phyloP scores from a whole-genome alignment of 495 filamentous ascomycete species.

The Penicillium dipodomyicola region DNA sequence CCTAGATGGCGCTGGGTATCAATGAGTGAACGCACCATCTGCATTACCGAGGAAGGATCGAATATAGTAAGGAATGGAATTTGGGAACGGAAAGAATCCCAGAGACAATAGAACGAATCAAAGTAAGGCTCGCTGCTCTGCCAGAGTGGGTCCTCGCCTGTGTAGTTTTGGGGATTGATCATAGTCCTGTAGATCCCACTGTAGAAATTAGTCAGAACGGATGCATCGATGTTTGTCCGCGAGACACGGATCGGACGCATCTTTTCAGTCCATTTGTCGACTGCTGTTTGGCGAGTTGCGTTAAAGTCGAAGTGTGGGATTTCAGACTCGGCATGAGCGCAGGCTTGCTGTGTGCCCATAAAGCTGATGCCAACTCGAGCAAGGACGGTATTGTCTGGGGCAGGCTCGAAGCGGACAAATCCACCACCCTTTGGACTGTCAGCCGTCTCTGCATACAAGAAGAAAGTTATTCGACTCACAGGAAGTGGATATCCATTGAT shows the following conservation, averaged over 20 bases:
- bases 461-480: slow-evolving; percentile 20
- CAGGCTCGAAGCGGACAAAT: slow-evolving; percentile 58
- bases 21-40: slow-evolving; percentile 66
- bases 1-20: slow-evolving; percentile 70
- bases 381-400: slow-evolving; percentile 41
- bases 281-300: slow-evolving; percentile 39
- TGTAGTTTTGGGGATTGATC: slow-evolving; percentile 71
- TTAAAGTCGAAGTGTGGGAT: slow-evolving; percentile 53
- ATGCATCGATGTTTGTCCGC: slow-evolving; percentile 50
- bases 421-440: slow-evolving; percentile 51
- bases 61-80: slow-evolving; percentile 65
- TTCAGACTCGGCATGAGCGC: slow-evolving; percentile 57
- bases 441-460: neutral
- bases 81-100: slow-evolving; percentile 65
- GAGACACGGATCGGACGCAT: slow-evolving; percentile 53
- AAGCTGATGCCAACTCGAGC: slow-evolving; percentile 72
- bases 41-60: slow-evolving; percentile 58
- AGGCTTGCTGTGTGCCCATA: slow-evolving; percentile 63
- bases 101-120: slow-evolving; percentile 54
- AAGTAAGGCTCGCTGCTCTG: slow-evolving; percentile 63
- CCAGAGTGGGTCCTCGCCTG: slow-evolving; percentile 73
- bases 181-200: slow-evolving; percentile 54
- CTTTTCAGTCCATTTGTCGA: slow-evolving; percentile 48
- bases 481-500: slow-evolving; percentile 72
- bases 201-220: slow-evolving; percentile 60